Base-by-base conservation (phyloP, 257 asterid genomes). In the Verbascum thapsus region DNA sequence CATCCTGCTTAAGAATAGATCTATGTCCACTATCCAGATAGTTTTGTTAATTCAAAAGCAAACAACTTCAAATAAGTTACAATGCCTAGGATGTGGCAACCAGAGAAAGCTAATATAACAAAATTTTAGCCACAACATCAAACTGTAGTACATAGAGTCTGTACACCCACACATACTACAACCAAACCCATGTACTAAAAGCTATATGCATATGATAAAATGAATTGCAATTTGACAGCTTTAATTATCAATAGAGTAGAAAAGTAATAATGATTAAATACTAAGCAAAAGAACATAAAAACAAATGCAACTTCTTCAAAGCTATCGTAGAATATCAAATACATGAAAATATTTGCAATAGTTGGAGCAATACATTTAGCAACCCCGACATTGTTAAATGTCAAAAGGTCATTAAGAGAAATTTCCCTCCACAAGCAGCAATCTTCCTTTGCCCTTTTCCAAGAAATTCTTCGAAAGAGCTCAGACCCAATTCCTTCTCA, bases 301-400 rank as follows among this genome's bases (percentile, higher is more conserved):
- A 45, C 32, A 49, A 11, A 71, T 17, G 51, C 41, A 61, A 39
- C 22, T 44, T 52, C 30, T 15, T 64, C 45, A 63, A 69, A 17
- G 67, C 44, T 67, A 69, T 43, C 18, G 19, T 52, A 20, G 15
- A 53, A 55, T 61, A 56, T 32, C 8, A 55, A n/a, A 76, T 9
- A 63, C 13, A 43, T 5, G 26, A 22, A 48, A 72, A 47, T 38
- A 58, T 37, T 63, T 49, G 64, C 48, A 51, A 55, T 8, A 64
- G 85, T 68, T 59, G 72, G 74, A 69, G 52, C 67, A 61, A 41
- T 91, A 91, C 98, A 82, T 91, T 88, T 67, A 86, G 85, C 68
- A 88, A 76, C 76, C 96, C 98, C 69, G 98, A 88, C 98, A 91
- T 91, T 49, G 78, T 78, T 70, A 76, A 73, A 71, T 82, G 83